Percentiles rank a stretch among this genome's conserved stretches.
Evolutionary conservation across 2,329 filamentous ascomycete species (phyloP).

Genomic region (Paracoccidioides brasiliensis): DNA sequence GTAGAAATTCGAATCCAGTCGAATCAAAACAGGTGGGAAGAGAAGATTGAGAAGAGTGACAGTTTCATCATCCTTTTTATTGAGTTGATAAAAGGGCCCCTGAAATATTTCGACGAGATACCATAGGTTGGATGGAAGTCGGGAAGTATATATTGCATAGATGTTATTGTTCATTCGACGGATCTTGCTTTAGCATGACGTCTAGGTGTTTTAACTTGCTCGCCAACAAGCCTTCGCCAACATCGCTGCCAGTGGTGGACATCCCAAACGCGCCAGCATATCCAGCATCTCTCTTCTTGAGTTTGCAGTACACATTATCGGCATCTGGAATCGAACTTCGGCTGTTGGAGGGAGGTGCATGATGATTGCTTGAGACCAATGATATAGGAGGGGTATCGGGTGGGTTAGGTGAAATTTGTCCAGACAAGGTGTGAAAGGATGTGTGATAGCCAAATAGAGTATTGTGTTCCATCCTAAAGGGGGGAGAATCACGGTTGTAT

Average conservation of each 20-base stretch:
- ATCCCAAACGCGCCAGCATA: slow-evolving; percentile 43
- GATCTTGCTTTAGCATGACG: slow-evolving; percentile 15
- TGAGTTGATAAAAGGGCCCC: background rate
- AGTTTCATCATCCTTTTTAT: background rate
- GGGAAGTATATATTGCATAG: background rate
- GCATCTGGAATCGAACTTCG: slow-evolving; percentile 18
- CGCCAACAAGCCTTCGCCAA: slow-evolving; percentile 55
- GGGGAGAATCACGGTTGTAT: background rate
- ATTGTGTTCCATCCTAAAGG: background rate
- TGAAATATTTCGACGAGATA: background rate
- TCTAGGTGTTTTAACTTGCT: slow-evolving; percentile 53
- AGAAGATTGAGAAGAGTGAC: background rate
- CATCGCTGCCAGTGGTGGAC: slow-evolving; percentile 27
- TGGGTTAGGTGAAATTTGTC: background rate
- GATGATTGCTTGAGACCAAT: slow-evolving; percentile 7
- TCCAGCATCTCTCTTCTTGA: slow-evolving; percentile 51
- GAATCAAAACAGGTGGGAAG: background rate
- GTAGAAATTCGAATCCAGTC: background rate
- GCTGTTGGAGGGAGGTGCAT: background rate
- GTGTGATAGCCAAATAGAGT: background rate
- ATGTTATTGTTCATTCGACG: background rate
- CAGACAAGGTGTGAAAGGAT: background rate
- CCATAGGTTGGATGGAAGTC: background rate
- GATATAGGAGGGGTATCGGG: background rate
- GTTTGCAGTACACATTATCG: slow-evolving; percentile 48